phyloP scores from a whole-genome alignment of 164 flowering plant species.

The Vitis rotundifolia region DNA sequence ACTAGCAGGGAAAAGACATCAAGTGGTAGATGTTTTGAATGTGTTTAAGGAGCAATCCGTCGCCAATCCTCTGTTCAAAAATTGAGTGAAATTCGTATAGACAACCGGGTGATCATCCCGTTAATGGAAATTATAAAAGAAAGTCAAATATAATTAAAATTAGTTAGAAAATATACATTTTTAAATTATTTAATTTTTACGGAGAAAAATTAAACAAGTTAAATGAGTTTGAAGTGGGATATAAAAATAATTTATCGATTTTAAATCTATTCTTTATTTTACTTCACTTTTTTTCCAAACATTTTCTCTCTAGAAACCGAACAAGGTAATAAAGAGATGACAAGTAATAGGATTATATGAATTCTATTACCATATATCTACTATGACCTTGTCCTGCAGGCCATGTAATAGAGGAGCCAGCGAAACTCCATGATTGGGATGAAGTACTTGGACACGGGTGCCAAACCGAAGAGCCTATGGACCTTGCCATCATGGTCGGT shows the following conservation, averaged over 20 bases:
- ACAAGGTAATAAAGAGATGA: neutral
- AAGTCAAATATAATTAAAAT: too few species aligned
- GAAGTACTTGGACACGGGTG: constrained; percentile 16
- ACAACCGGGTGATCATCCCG: constrained; percentile 23
- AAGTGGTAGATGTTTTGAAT: constrained; percentile 24
- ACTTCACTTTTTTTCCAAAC: too few species aligned
- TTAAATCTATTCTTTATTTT: too few species aligned
- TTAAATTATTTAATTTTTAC: too few species aligned
- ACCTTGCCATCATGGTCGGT: neutral
- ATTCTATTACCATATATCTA: constrained; percentile 24
- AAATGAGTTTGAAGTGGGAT: too few species aligned
- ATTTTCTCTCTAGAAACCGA: constrained; percentile 28
- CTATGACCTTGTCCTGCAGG: constrained; percentile 12
- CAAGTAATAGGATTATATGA: too few species aligned
- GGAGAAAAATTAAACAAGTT: too few species aligned
- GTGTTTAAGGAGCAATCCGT: constrained; percentile 35
- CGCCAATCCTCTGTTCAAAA: constrained; percentile 49
- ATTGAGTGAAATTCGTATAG: constrained; percentile 38
- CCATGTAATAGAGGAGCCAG: constrained; percentile 11
- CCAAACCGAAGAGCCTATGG: constrained; percentile 14
- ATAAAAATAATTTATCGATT: too few species aligned
- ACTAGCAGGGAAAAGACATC: too few species aligned
- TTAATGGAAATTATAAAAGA: too few species aligned
- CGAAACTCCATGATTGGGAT: constrained; percentile 22
- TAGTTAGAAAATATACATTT: too few species aligned